Conservation (phyloP, 2,329 filamentous ascomycete species). For the Hypoxylon sp. region DNA sequence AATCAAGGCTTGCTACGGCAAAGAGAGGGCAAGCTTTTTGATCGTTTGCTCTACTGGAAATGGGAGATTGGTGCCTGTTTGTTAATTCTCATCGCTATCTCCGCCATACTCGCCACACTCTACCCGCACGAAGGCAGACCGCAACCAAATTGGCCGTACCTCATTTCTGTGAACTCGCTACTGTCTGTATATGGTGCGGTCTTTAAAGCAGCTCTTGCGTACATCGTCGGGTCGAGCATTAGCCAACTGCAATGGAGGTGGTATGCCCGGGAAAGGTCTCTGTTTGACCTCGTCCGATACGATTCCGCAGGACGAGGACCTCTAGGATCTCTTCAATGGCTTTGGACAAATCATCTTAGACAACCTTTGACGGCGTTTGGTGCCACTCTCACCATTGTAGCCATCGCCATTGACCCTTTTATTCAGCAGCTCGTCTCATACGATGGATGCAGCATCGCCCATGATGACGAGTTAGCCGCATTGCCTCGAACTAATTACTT, state of each 20-base stretch:
- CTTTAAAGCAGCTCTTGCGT: not conserved
- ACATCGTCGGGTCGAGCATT: not conserved
- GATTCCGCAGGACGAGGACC: slow-evolving; percentile 11
- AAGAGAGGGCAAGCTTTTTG: not conserved
- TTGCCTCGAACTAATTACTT: slow-evolving; percentile 2
- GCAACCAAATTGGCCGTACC: not conserved
- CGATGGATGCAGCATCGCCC: slow-evolving; percentile 2
- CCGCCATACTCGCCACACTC: not conserved
- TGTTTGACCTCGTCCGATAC: slow-evolving; percentile 19
- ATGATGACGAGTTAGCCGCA: not conserved
- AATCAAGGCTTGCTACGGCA: not conserved
- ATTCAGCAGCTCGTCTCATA: slow-evolving; percentile 17
- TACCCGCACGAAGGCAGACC: not conserved
- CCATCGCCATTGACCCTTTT: slow-evolving; percentile 18
- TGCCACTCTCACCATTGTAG: slow-evolving; percentile 9
- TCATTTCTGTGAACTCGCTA: slow-evolving; percentile 5
- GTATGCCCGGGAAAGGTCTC: slow-evolving; percentile 7
- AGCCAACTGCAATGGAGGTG: slow-evolving; percentile 18
- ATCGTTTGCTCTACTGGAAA: slow-evolving; percentile 1
- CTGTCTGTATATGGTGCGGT: not conserved
- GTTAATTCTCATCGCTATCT: not conserved
- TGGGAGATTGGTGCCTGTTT: not conserved
- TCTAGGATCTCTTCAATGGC: slow-evolving; percentile 6
- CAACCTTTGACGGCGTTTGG: slow-evolving; percentile 10
- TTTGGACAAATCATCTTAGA: not conserved